Percentiles rank a stretch among this genome's conserved stretches.
Evolutionary conservation across 2,329 filamentous ascomycete species (phyloP).

Genomic region (Drechslerella coelobrocha): DNA sequence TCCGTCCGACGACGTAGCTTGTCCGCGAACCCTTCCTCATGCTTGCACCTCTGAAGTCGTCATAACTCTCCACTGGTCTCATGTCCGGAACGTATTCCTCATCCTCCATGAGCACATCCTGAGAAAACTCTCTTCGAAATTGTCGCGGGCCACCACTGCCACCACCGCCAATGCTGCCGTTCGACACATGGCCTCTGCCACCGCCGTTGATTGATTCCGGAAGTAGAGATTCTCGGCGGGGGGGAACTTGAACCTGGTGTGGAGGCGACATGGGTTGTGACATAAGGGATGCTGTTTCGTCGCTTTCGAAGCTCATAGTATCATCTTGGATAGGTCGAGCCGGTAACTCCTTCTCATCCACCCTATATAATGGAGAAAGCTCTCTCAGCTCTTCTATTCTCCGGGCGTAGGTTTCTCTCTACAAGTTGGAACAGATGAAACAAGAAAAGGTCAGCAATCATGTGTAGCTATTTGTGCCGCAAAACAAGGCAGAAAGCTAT

Average conservation of each 20-base stretch:
- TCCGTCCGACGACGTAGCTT: conserved; percentile 35
- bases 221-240: conserved; percentile 57
- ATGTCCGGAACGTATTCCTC: conserved; percentile 63
- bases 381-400: conserved; percentile 85
- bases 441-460: conserved; percentile 12
- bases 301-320: conserved; percentile 50
- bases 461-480: conserved; percentile 25
- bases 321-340: conserved; percentile 67
- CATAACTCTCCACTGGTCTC: conserved; percentile 51
- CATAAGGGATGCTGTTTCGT: conserved; percentile 31
- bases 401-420: conserved; percentile 88
- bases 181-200: conserved; percentile 13
- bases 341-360: conserved; percentile 77
- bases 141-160: conserved; percentile 14
- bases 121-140: conserved; percentile 44
- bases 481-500: too few species aligned
- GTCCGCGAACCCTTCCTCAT: conserved; percentile 38
- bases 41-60: conserved; percentile 33
- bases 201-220: conserved; percentile 51
- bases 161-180: conserved; percentile 6
- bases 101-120: conserved; percentile 60
- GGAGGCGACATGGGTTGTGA: conserved; percentile 51
- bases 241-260: conserved; percentile 54
- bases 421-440: conserved; percentile 19
- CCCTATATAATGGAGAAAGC: conserved; percentile 65